Base-by-base conservation (phyloP, 768 basidiomycete species). In the Mycena belliarum region DNA sequence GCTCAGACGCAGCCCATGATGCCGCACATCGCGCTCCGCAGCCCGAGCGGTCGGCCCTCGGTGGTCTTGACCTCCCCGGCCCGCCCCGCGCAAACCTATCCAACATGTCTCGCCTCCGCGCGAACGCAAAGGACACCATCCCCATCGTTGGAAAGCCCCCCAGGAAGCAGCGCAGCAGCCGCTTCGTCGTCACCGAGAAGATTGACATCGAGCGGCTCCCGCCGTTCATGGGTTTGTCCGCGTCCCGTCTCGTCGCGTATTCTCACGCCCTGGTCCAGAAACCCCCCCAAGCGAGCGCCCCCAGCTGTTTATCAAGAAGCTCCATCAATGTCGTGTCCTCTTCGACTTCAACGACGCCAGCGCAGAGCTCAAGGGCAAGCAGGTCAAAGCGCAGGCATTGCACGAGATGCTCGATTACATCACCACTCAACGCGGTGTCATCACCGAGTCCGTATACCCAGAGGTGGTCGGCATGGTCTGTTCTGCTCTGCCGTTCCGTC, bases 341-440 rank as follows among this genome's bases (percentile, higher is more conserved):
- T 99, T 99, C 73, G 97, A 99, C 76, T 99, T 99, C 75, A 98
- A 98, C 70, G 97, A 99, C 70, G 91, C 95, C 44, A 95, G 91
- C 67, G 81, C 91, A 26, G 97, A 99, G 67, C 83, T 99, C 68
- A 91, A 89, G 73, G 95, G 95, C 64, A 99, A 99, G 77, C 96
- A 98, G 73, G 91, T 98, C 76, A 99, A 99, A 79, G 93, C 95
- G 2, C 94, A 97, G 73, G 93, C 97, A 15, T 76, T 99, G 60
- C 93, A 97, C 64, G 97, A 99, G 77, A 93, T 99, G 92, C 82
- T 99, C 69, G 97, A 99, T 70, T 98, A 98, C 71, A 97, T 99
- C 74, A 98, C 95, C 57, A 93, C 92, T 26, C 94, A 96, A 72
- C 86, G 94, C 57, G 91, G 91, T 60, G 94, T 98, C 66, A 95